Evolutionary conservation across 129 eudicot species (phyloP).

Genomic region (Centella asiatica): DNA sequence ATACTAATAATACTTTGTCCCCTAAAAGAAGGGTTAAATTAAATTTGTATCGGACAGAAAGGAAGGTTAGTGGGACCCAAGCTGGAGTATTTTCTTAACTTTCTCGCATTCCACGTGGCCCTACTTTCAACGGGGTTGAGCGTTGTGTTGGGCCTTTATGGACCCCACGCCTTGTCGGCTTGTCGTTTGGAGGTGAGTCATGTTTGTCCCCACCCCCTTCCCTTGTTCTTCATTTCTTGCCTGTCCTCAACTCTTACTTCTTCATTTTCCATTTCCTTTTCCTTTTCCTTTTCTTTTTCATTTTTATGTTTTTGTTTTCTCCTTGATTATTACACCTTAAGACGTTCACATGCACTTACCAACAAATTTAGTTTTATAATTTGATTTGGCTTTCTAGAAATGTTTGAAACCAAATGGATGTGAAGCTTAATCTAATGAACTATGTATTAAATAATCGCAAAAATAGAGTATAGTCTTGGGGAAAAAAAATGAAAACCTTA

Average conservation of each 20-base stretch:
- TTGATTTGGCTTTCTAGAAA: too few relatives aligned
- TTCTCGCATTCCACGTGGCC: slow-evolving; percentile 20
- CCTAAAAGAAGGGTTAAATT: background rate
- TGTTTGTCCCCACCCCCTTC: slow-evolving; percentile 23
- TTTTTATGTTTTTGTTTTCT: too few relatives aligned
- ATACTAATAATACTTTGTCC: too few relatives aligned
- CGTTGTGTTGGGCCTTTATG: slow-evolving; percentile 21
- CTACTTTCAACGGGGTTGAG: slow-evolving; percentile 27
- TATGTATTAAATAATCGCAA: too few relatives aligned
- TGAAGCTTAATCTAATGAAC: too few relatives aligned
- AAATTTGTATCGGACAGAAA: background rate
- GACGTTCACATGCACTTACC: too few relatives aligned
- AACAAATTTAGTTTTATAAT: too few relatives aligned
- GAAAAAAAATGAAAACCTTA: too few relatives aligned
- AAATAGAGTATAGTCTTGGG: too few relatives aligned
- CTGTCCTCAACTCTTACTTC: slow-evolving; percentile 7
- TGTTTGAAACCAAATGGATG: too few relatives aligned
- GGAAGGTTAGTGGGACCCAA: slow-evolving; percentile 6
- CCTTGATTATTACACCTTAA: too few relatives aligned
- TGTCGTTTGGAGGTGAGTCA: slow-evolving; percentile 52
- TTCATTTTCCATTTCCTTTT: background rate
- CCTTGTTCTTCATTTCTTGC: slow-evolving; percentile 6
- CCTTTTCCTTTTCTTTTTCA: too few relatives aligned
- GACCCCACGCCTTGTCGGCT: slow-evolving; percentile 76
- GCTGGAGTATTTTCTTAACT: background rate